These are phyloP conservation scores for Lactuca sativa DNA, from an alignment of 129 eudicot species.

Conservation along the genomic window DNA sequence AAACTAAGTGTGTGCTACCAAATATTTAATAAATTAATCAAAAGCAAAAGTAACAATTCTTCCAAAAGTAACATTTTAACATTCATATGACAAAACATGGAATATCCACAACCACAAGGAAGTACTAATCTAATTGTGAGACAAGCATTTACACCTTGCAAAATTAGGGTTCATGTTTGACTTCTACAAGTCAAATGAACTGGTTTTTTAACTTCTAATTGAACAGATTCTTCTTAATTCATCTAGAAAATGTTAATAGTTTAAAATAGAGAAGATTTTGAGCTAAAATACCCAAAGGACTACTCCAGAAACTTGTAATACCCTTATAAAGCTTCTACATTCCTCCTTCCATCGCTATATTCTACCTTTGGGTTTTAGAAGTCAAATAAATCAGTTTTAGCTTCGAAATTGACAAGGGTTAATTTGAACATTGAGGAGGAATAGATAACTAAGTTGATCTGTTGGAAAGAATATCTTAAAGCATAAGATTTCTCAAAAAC, in stretches of 20 bases:
- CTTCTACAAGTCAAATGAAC: conserved; percentile 17
- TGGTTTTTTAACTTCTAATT: neutral
- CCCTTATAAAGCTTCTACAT: neutral
- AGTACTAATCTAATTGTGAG: neutral
- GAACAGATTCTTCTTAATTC: neutral
- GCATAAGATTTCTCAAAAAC: neutral
- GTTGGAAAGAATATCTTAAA: neutral
- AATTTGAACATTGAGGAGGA: neutral
- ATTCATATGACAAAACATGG: conserved; percentile 11
- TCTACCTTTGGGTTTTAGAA: conserved; percentile 11
- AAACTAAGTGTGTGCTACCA: neutral
- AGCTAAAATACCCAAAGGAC: neutral
- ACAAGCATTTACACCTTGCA: conserved; percentile 3
- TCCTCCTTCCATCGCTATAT: neutral
- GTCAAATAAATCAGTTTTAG: neutral
- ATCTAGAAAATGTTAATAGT: neutral
- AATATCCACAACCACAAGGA: neutral
- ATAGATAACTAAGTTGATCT: neutral
- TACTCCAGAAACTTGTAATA: neutral
- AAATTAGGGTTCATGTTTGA: neutral
- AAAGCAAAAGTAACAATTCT: conserved; percentile 9
- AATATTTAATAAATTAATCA: neutral
- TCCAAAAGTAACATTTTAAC: neutral
- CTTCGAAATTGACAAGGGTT: conserved; percentile 1
- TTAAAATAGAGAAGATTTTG: neutral